phyloP scores from a whole-genome alignment of 305 asterid species.

The Fraxinus platypoda region DNA sequence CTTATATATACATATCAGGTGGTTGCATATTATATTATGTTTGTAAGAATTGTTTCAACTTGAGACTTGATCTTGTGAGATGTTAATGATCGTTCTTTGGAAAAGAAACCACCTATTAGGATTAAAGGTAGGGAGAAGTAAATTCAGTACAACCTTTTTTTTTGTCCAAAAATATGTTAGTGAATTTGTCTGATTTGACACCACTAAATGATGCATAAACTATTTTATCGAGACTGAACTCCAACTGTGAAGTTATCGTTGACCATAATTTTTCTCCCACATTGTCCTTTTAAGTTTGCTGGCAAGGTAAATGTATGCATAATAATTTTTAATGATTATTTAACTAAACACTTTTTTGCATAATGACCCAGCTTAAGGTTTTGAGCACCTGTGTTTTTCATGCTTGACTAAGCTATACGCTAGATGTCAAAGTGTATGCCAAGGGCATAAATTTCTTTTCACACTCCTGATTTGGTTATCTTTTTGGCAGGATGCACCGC shows the following conservation, averaged over 20 bases:
- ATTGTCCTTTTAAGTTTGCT: neutral
- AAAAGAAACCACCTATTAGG: neutral
- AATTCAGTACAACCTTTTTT: neutral
- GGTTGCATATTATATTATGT: slow-evolving; percentile 3
- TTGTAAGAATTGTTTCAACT: slow-evolving; percentile 15
- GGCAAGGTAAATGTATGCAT: neutral
- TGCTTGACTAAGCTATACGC: slow-evolving; percentile 16
- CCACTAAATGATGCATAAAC: neutral
- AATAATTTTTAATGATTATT: slow-evolving; percentile 3
- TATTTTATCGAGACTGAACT: slow-evolving; percentile 8
- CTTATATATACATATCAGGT: slow-evolving; percentile 3
- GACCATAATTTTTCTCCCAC: neutral
- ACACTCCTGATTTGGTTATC: slow-evolving; percentile 23
- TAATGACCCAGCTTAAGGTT: neutral
- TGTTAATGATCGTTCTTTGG: slow-evolving; percentile 1
- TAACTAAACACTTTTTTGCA: neutral
- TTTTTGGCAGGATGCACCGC: slow-evolving; percentile 64
- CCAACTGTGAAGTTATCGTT: neutral
- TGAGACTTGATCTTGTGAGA: slow-evolving; percentile 15
- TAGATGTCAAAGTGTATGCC: slow-evolving; percentile 1
- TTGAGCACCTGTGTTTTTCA: slow-evolving; percentile 8
- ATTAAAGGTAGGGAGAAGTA: neutral
- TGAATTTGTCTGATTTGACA: neutral
- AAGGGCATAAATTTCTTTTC: slow-evolving; percentile 1
- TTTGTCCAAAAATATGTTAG: neutral